phyloP scores from a whole-genome alignment of 208 protist genomes.

The Leishmania major region DNA sequence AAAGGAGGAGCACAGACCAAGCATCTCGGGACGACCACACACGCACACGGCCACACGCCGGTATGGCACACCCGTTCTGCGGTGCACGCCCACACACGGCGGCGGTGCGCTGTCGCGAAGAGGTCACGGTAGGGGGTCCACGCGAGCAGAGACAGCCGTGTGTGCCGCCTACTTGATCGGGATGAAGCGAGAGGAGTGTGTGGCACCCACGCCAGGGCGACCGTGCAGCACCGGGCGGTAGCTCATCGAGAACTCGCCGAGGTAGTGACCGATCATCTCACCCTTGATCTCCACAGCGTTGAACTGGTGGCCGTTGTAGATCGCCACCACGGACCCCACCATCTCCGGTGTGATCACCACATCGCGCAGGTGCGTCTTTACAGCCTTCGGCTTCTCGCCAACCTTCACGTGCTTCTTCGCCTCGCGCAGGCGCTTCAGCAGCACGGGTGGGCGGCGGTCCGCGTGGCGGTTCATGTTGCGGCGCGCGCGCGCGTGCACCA shows the following conservation, averaged over 20 bases:
- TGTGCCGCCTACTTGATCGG: constrained; percentile 47
- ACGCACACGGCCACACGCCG: background rate
- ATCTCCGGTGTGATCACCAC: constrained; percentile 99
- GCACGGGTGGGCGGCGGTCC: constrained; percentile 89
- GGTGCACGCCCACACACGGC: too few species aligned
- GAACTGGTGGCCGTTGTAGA: constrained; percentile 99
- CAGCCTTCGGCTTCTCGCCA: constrained; percentile 97
- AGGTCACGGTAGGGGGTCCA: too few species aligned
- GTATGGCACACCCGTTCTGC: too few species aligned
- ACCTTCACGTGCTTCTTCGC: constrained; percentile 95
- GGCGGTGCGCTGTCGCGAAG: too few species aligned
- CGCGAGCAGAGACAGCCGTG: too few species aligned
- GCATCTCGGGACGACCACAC: background rate
- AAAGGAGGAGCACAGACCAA: background rate
- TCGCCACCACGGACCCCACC: constrained; percentile 98
- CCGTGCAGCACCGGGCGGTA: constrained; percentile 99
- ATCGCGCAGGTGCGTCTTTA: constrained; percentile 99
- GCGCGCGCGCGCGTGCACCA: constrained; percentile 94
- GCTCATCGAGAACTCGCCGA: constrained; percentile 99
- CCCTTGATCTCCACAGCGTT: constrained; percentile 99
- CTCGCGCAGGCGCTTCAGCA: constrained; percentile 98
- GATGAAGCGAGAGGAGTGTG: constrained; percentile 94
- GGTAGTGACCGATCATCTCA: constrained; percentile 99
- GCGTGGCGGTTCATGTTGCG: constrained; percentile 95
- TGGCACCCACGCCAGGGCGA: constrained; percentile 99